Evolutionary conservation across 192 early-diverging fungal genomes (phyloP).

Genomic region (Podila epicladia): DNA sequence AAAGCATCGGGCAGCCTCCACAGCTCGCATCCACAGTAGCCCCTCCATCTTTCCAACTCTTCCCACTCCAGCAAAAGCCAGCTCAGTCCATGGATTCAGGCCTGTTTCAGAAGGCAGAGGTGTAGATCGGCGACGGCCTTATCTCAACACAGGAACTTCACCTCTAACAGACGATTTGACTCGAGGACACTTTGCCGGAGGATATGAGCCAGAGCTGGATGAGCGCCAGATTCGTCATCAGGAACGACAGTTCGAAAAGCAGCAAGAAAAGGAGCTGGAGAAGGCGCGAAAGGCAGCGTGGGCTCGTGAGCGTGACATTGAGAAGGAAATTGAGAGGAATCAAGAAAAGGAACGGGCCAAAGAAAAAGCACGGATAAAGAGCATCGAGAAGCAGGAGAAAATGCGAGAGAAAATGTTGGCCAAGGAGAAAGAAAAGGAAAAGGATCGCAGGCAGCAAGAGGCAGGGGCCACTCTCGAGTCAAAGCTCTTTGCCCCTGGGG

Average conservation of each 20-base stretch:
- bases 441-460: not conserved
- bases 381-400: conserved; percentile 27
- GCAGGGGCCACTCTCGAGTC: conserved; percentile 14
- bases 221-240: conserved; percentile 1
- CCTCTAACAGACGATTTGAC: not conserved
- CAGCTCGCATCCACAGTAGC: not conserved
- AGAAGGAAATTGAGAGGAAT: conserved; percentile 14
- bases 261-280: conserved; percentile 28
- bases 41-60: not conserved
- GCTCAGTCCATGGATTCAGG: not conserved
- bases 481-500: conserved; percentile 7
- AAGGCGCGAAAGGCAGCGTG: conserved; percentile 20
- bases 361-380: conserved; percentile 21
- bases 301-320: conserved; percentile 25
- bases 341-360: conserved; percentile 14
- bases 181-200: not conserved
- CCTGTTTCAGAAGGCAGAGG: not conserved
- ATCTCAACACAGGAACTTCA: not conserved
- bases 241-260: conserved; percentile 17
- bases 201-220: not conserved
- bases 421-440: not conserved
- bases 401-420: not conserved
- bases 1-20: not conserved
- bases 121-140: not conserved
- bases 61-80: not conserved